These are phyloP conservation scores for Penicillium sp. DNA, from an alignment of 2,329 filamentous ascomycete genomes.

Conservation along the genomic window DNA sequence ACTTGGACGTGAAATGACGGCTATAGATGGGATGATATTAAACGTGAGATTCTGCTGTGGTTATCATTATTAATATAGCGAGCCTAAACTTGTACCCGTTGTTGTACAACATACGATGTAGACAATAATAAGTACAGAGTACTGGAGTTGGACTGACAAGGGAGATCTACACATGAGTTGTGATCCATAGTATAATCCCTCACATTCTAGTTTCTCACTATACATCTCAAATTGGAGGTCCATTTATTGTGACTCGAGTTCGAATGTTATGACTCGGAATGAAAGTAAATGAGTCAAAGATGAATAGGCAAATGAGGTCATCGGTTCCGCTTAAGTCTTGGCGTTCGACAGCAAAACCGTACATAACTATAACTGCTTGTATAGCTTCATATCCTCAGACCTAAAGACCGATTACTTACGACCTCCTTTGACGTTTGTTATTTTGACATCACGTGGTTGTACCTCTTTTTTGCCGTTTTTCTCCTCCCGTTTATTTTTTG, in stretches of 20 bases:
- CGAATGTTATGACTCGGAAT: background rate
- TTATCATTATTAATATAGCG: background rate
- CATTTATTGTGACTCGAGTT: background rate
- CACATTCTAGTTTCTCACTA: background rate
- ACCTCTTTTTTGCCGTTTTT: background rate
- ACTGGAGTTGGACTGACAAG: background rate
- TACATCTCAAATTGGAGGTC: background rate
- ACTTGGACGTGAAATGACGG: background rate
- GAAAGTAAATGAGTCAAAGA: slow-evolving; percentile 3
- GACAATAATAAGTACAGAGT: no score
- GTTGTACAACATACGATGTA: background rate
- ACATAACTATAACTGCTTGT: slow-evolving; percentile 2
- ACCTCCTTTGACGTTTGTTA: background rate
- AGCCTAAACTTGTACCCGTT: background rate
- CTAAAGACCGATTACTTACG: background rate
- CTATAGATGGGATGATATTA: background rate
- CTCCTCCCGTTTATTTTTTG: background rate
- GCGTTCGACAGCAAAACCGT: background rate
- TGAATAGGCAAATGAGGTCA: slow-evolving; percentile 6
- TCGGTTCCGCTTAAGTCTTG: slow-evolving; percentile 7
- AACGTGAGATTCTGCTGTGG: background rate
- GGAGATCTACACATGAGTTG: background rate
- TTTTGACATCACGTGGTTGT: slow-evolving; percentile 1
- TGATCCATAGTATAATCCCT: background rate
- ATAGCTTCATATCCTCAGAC: slow-evolving; percentile 2